Evolutionary conservation across 2,329 filamentous ascomycete species (phyloP).

Genomic region (Ophiostoma piceae): DNA sequence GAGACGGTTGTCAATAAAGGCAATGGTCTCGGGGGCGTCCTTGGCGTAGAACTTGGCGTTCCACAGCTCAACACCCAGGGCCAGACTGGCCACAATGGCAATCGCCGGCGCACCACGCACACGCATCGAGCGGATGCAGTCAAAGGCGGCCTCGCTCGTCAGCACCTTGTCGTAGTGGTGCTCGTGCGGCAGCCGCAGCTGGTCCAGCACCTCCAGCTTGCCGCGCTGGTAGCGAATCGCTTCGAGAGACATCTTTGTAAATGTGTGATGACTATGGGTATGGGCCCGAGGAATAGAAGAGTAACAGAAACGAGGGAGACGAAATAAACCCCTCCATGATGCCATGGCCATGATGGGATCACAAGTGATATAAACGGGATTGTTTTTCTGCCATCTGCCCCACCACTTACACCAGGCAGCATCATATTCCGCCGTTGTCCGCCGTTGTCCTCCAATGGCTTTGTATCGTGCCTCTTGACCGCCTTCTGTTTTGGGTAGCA

Average conservation of each 20-base stretch:
- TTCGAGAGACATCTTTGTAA: constrained; percentile 46
- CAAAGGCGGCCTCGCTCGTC: constrained; percentile 69
- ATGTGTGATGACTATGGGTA: not conserved
- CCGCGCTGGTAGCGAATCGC: constrained; percentile 72
- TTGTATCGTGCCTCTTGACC: constrained; percentile 17
- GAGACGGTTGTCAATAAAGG: constrained; percentile 69
- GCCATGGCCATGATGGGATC: not conserved
- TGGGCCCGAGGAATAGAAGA: not conserved
- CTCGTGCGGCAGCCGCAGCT: constrained; percentile 75
- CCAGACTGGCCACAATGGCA: constrained; percentile 90
- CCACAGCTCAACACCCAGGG: constrained; percentile 77
- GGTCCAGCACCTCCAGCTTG: constrained; percentile 71
- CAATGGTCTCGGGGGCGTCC: constrained; percentile 53
- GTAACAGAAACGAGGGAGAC: not conserved
- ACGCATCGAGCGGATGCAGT: constrained; percentile 75
- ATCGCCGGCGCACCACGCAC: constrained; percentile 87
- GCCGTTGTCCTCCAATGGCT: constrained; percentile 10
- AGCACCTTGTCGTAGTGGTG: constrained; percentile 70
- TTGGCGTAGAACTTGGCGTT: constrained; percentile 42
- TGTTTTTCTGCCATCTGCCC: constrained; percentile 22
- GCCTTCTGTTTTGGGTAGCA: constrained; percentile 20
- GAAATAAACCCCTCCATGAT: not conserved
- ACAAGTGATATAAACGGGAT: constrained; percentile 2
- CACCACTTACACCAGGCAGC: constrained; percentile 5
- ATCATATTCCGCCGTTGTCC: not conserved